A percentile compares a stretch with the other conserved stretches of the same genome.
phyloP scores from a whole-genome alignment of 805 yeast species.

The Candida maesae region DNA sequence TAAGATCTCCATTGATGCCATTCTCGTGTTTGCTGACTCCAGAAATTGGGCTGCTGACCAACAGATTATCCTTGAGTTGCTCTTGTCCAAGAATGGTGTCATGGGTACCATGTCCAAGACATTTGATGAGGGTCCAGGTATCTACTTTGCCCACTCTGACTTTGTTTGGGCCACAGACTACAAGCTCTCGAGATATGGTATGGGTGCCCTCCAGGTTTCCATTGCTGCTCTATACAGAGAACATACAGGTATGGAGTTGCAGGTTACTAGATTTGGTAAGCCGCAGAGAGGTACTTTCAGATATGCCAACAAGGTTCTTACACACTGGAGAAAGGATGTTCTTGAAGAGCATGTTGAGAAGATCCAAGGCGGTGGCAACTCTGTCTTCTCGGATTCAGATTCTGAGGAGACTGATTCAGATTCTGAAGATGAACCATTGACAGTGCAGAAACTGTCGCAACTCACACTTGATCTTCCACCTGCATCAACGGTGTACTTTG shows the following conservation, averaged over 20 bases:
- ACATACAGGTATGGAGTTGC: slow-evolving; percentile 77
- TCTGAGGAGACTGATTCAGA: slow-evolving; percentile 26
- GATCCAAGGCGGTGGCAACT: slow-evolving; percentile 32
- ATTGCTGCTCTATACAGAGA: slow-evolving; percentile 81
- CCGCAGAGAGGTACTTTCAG: slow-evolving; percentile 86
- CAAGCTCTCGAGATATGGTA: slow-evolving; percentile 78
- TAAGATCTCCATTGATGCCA: slow-evolving; percentile 68
- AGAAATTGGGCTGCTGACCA: slow-evolving; percentile 93
- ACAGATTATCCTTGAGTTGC: slow-evolving; percentile 79
- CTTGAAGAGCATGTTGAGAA: slow-evolving; percentile 69
- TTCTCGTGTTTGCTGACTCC: slow-evolving; percentile 86
- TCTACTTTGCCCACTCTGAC: slow-evolving; percentile 88
- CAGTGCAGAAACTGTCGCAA: slow-evolving; percentile 42
- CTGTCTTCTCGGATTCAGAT: slow-evolving; percentile 23
- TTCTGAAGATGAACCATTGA: slow-evolving; percentile 41
- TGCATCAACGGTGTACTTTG: slow-evolving; percentile 82
- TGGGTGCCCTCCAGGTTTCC: slow-evolving; percentile 91
- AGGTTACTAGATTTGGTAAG: slow-evolving; percentile 82
- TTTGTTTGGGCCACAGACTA: slow-evolving; percentile 92
- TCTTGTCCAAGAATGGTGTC: slow-evolving; percentile 70
- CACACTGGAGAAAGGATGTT: slow-evolving; percentile 74
- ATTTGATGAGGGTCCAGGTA: slow-evolving; percentile 72
- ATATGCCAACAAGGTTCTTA: slow-evolving; percentile 74
- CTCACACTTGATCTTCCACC: slow-evolving; percentile 63
- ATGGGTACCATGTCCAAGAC: slow-evolving; percentile 79